A percentile compares a stretch with the other conserved stretches of the same genome.
phyloP scores from a whole-genome alignment of 768 basidiomycete genomes.

The Suillus occidentalis region DNA sequence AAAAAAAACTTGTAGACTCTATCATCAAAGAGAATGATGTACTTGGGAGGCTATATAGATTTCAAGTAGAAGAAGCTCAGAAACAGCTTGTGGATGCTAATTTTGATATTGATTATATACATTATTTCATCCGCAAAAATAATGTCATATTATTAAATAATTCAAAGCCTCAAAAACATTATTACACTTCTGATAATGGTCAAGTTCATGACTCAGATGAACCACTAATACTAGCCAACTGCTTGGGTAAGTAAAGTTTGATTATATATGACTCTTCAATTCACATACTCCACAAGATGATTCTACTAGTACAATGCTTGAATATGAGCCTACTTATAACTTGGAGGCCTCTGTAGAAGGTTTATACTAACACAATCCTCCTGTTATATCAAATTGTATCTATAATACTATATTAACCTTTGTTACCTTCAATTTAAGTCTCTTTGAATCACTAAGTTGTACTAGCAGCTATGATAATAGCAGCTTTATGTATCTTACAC shows the following conservation, averaged over 20 bases:
- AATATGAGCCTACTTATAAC: neutral
- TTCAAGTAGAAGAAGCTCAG: neutral
- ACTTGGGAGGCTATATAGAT: neutral
- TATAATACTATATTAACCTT: neutral
- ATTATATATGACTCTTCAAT: neutral
- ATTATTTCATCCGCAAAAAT: neutral
- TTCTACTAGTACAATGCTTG: neutral
- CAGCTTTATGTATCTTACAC: neutral
- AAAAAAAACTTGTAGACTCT: neutral
- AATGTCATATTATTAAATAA: neutral
- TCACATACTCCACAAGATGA: neutral
- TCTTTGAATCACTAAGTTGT: neutral
- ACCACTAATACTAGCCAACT: neutral
- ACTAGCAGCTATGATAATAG: neutral
- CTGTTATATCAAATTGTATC: neutral
- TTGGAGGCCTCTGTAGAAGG: neutral
- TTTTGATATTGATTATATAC: neutral
- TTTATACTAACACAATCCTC: neutral
- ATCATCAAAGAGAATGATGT: neutral
- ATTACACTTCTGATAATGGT: neutral
- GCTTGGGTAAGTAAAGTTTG: neutral
- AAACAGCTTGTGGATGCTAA: neutral
- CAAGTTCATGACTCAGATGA: neutral
- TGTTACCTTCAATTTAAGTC: neutral
- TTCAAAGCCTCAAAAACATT: neutral